Evolutionary conservation across 768 basidiomycete genomes (phyloP), one percentile per base, ranked within the genome.

Genomic region (Mrakia frigida): DNA sequence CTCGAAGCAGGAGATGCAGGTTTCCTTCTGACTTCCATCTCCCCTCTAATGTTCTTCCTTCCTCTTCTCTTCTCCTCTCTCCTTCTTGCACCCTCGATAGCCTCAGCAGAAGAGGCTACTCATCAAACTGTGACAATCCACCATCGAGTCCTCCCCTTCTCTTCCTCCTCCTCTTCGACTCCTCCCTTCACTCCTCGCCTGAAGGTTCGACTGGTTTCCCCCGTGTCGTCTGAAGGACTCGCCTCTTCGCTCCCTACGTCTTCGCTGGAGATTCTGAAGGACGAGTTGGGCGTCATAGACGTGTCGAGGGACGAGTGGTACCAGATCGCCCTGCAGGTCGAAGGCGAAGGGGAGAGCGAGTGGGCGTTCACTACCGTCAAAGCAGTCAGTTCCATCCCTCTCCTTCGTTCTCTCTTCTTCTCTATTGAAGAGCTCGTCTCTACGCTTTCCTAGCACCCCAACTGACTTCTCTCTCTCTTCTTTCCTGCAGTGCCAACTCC

Each of bases 121-220:
- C 25, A 31, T 11, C 35, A 53, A 13, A 74, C 63, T 11, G 43
- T 74, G 43, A 74, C 41, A 2, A 67, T 74, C 16, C 43, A 74
- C 46, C 73, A 74, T 35, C 73, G 73, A 9, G 21, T 74, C 41
- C 73, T 74, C 23, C 65, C 73, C 52, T 52, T 72, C 53, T 50
- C 31, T 2, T 39, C 61, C 52, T 39, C 59, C 43, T 39, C 53
- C 28, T 41, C 56, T 9, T 35, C 73, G 3, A 23, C 41, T 52
- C 61, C 73, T 28, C 35, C 73, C 13, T 74, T 74, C 63, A 37
- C 41, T 11, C 73, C 73, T 35, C 41, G 73, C 2, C 61, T 74
- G 21, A 41, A 21, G 4, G 39, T 74, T 31, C 73, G 59, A 18
- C 73, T 74, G 25, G 59, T 13, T 25, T 43, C 43, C 1, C 46